A percentile compares a stretch with the other conserved stretches of the same genome.
These are phyloP conservation scores for Mortierella sp. DNA, from an alignment of 371 early-diverging fungal genomes.

Conservation along the genomic window DNA sequence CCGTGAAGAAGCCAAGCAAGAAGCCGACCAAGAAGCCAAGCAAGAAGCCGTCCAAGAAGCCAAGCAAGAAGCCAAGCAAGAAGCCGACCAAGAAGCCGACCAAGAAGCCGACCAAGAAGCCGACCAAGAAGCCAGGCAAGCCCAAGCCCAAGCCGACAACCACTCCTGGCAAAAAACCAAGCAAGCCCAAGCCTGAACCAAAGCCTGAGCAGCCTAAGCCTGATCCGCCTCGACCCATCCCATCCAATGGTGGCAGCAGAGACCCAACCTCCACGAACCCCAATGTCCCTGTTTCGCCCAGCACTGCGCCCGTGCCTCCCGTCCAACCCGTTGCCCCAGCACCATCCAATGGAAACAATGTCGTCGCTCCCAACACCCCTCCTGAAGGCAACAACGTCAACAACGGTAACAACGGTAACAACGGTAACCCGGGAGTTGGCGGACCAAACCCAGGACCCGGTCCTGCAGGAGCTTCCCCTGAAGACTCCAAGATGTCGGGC, in stretches of 20 bases:
- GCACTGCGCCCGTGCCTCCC: background rate
- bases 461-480: no score
- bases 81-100: background rate
- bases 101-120: background rate
- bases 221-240: slow-evolving; percentile 7
- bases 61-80: background rate
- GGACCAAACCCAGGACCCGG: no score
- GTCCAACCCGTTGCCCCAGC: slow-evolving; percentile 9
- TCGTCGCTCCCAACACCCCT: background rate
- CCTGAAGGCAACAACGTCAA: background rate
- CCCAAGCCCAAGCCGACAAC: background rate
- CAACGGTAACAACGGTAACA: no score
- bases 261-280: background rate
- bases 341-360: background rate
- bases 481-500: slow-evolving; percentile 32
- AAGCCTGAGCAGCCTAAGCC: slow-evolving; percentile 23
- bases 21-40: background rate
- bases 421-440: no score
- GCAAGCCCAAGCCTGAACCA: slow-evolving; percentile 5
- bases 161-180: no score
- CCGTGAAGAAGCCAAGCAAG: no score
- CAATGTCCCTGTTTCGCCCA: background rate
- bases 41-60: background rate
- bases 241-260: background rate
- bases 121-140: background rate